Conservation (phyloP, 768 basidiomycete species). For the Termitomyces heimii region DNA sequence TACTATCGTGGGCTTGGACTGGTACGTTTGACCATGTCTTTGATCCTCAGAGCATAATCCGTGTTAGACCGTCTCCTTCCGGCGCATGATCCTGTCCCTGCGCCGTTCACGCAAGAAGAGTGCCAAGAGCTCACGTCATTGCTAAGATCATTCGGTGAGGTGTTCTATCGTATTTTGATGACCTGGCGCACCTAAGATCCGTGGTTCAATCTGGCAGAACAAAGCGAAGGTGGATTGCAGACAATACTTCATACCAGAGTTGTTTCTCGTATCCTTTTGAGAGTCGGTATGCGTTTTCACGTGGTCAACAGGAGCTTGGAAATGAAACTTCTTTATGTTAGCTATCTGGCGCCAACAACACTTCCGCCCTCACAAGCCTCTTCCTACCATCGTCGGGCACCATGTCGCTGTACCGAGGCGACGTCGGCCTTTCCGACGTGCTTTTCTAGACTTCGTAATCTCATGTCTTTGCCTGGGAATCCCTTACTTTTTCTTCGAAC, state of each 20-base stretch:
- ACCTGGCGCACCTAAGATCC: background rate
- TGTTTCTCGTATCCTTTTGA: slow-evolving; percentile 61
- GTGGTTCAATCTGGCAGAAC: slow-evolving; percentile 13
- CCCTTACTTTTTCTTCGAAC: slow-evolving; percentile 67
- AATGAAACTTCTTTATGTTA: slow-evolving; percentile 12
- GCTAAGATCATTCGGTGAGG: slow-evolving; percentile 37
- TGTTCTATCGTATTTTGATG: background rate
- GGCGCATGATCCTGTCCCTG: slow-evolving; percentile 44
- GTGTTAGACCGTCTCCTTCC: slow-evolving; percentile 61
- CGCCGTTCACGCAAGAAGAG: slow-evolving; percentile 73
- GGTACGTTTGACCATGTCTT: slow-evolving; percentile 39
- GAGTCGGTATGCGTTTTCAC: slow-evolving; percentile 45
- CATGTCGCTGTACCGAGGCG: slow-evolving; percentile 20
- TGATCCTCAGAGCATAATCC: background rate
- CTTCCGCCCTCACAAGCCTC: slow-evolving; percentile 63
- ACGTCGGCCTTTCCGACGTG: slow-evolving; percentile 39
- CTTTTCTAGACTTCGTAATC: slow-evolving; percentile 50
- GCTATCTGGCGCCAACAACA: slow-evolving; percentile 67
- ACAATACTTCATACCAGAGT: slow-evolving; percentile 53
- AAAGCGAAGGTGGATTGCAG: slow-evolving; percentile 36
- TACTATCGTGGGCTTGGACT: slow-evolving; percentile 77
- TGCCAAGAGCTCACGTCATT: slow-evolving; percentile 68
- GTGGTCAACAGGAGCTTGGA: background rate
- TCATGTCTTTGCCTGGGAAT: slow-evolving; percentile 70
- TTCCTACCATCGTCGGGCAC: slow-evolving; percentile 45